Percentiles rank a stretch among this genome's conserved stretches.
phyloP scores from a whole-genome alignment of 352 stramenopile species.

The Globisporangium acanthophoron region DNA sequence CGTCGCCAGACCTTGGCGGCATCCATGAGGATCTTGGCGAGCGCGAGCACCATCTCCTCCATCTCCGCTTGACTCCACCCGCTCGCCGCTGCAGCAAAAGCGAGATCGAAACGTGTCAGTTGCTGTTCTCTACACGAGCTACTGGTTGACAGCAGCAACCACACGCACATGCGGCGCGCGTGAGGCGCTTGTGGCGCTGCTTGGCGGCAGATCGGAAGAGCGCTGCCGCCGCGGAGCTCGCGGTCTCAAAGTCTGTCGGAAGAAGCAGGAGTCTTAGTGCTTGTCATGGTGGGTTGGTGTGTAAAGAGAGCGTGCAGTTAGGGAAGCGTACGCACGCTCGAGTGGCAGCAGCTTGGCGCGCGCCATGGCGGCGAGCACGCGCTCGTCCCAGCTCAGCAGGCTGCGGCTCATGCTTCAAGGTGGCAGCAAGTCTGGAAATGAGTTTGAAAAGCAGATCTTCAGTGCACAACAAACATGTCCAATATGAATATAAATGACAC shows the following conservation, averaged over 20 bases:
- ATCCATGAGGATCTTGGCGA: conserved; percentile 78
- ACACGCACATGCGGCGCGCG: conserved; percentile 49
- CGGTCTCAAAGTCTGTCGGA: conserved; percentile 41
- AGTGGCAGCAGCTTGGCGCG: conserved; percentile 24
- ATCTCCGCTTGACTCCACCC: conserved; percentile 54
- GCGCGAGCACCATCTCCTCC: conserved; percentile 45
- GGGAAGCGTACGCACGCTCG: conserved; percentile 27
- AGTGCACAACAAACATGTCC: neutral
- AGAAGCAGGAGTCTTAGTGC: neutral
- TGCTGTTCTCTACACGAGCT: neutral
- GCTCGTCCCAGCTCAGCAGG: conserved; percentile 56
- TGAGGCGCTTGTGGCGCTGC: conserved; percentile 53
- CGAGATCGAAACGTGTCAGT: neutral
- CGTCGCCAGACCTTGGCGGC: conserved; percentile 36
- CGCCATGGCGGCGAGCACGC: conserved; percentile 45
- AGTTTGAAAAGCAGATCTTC: conserved; percentile 4
- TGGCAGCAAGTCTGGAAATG: conserved; percentile 12
- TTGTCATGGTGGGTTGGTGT: too few relatives aligned
- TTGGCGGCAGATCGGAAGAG: conserved; percentile 58
- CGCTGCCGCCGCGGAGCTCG: conserved; percentile 47
- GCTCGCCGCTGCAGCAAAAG: conserved; percentile 26
- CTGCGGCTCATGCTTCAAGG: conserved; percentile 28
- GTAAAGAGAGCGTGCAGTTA: neutral
- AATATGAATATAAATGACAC: neutral
- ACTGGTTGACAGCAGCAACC: neutral